Percentiles rank a stretch among this genome's conserved stretches.
Conservation (phyloP, 768 basidiomycete species). For the Hirschioporus abietinus region DNA sequence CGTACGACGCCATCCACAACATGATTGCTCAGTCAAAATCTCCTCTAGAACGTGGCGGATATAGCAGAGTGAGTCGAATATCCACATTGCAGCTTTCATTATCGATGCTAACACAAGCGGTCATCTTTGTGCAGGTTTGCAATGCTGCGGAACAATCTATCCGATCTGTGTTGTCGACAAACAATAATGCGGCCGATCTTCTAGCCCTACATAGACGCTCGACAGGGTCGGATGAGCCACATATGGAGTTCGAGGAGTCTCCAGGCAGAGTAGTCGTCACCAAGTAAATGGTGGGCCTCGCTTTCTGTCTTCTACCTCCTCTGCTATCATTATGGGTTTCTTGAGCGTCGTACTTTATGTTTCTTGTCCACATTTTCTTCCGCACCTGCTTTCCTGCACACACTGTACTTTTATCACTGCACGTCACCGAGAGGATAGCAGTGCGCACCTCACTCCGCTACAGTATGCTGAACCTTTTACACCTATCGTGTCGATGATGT, state of each 20-base stretch:
- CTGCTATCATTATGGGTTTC: background rate
- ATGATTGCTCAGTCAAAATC: slow-evolving; percentile 66
- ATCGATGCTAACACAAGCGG: slow-evolving; percentile 5
- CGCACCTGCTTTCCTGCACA: background rate
- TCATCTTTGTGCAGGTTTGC: slow-evolving; percentile 45
- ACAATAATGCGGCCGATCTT: slow-evolving; percentile 60
- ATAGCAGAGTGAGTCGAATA: slow-evolving; percentile 39
- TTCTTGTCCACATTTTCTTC: background rate
- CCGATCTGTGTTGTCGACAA: slow-evolving; percentile 58
- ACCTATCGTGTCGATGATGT: background rate
- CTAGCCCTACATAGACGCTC: slow-evolving; percentile 50
- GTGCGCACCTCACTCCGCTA: slow-evolving; percentile 2
- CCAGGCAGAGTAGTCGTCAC: slow-evolving; percentile 16
- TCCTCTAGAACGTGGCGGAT: slow-evolving; percentile 53
- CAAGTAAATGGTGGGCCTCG: slow-evolving; percentile 20
- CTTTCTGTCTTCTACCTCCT: background rate
- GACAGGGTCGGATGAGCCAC: slow-evolving; percentile 14
- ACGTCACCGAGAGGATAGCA: slow-evolving; percentile 3
- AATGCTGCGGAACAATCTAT: slow-evolving; percentile 70
- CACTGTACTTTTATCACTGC: background rate
- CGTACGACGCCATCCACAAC: slow-evolving; percentile 79
- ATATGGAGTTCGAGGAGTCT: slow-evolving; percentile 6
- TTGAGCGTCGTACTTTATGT: background rate
- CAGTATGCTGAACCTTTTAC: background rate
- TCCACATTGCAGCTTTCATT: slow-evolving; percentile 30